Percentiles rank a stretch among this genome's conserved stretches.
Conservation (phyloP, 495 filamentous ascomycete species). For the Glonium stellatum region DNA sequence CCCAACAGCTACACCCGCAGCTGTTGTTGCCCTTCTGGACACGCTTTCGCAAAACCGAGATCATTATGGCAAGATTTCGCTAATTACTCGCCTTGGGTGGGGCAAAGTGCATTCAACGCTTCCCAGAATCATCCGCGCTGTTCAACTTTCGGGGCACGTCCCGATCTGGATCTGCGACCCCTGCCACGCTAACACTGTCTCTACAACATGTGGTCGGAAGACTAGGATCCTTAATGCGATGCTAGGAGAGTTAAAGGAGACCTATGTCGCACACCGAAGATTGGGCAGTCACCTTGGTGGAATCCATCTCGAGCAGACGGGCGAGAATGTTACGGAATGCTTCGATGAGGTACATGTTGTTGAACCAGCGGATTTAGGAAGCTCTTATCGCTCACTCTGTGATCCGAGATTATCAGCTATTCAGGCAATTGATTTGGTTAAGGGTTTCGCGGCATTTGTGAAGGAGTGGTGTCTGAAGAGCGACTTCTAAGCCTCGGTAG, state of each 20-base stretch:
- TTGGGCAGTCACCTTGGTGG: slow-evolving; percentile 8
- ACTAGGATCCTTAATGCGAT: slow-evolving; percentile 9
- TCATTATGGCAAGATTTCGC: slow-evolving; percentile 6
- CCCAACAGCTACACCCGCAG: slow-evolving; percentile 8
- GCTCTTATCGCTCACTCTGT: slow-evolving; percentile 7
- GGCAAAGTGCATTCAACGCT: slow-evolving; percentile 5
- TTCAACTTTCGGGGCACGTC: slow-evolving; percentile 1
- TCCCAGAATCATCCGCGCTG: slow-evolving; percentile 11
- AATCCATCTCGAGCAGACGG: slow-evolving; percentile 19
- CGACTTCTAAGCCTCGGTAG: neutral
- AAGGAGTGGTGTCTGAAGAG: slow-evolving; percentile 3
- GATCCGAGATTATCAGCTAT: slow-evolving; percentile 11
- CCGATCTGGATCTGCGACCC: slow-evolving; percentile 16
- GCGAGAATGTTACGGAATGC: slow-evolving; percentile 15
- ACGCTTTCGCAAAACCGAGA: neutral
- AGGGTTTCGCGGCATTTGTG: slow-evolving; percentile 4
- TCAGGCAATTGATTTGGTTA: slow-evolving; percentile 9
- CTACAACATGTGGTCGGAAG: slow-evolving; percentile 3
- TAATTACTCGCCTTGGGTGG: slow-evolving; percentile 22
- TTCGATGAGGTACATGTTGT: slow-evolving; percentile 3
- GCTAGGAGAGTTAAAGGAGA: slow-evolving; percentile 7
- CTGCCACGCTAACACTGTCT: slow-evolving; percentile 14
- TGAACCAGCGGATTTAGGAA: neutral
- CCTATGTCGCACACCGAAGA: neutral
- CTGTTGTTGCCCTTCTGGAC: slow-evolving; percentile 14